Evolutionary conservation across 305 asterid species (phyloP).

Genomic region (Stenogyne calaminthoides): DNA sequence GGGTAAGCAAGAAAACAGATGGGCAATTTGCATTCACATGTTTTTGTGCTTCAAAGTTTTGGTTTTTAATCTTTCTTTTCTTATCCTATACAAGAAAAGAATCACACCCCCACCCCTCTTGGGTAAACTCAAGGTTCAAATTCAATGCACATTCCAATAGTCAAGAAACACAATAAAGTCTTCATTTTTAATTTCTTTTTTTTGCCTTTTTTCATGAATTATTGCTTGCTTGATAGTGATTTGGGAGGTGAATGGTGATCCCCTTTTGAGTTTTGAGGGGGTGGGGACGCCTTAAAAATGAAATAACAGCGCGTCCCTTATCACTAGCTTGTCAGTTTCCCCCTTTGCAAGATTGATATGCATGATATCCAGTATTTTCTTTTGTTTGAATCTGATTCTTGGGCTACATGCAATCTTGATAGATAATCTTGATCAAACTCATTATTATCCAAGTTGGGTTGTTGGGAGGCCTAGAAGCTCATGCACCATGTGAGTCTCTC

Average conservation of each 20-base stretch:
- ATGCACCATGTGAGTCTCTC: no score
- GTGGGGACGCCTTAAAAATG: slow-evolving; percentile 16
- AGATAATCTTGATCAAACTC: background rate
- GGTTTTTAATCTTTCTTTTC: slow-evolving; percentile 34
- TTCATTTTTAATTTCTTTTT: slow-evolving; percentile 15
- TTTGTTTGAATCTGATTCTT: slow-evolving; percentile 26
- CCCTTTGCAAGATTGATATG: slow-evolving; percentile 9
- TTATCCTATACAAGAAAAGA: slow-evolving; percentile 38
- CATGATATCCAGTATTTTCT: slow-evolving; percentile 9
- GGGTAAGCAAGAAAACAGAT: slow-evolving; percentile 46
- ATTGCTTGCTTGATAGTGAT: slow-evolving; percentile 42
- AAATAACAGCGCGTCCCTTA: slow-evolving; percentile 16
- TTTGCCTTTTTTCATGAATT: slow-evolving; percentile 20
- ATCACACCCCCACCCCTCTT: no score
- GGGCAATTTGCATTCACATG: slow-evolving; percentile 63
- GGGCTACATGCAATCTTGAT: slow-evolving; percentile 5
- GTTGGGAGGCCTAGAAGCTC: slow-evolving; percentile 16
- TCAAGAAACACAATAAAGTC: background rate
- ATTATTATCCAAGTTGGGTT: slow-evolving; percentile 4
- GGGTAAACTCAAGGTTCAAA: background rate
- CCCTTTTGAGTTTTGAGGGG: slow-evolving; percentile 2
- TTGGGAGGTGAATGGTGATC: slow-evolving; percentile 29
- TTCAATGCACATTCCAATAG: slow-evolving; percentile 21
- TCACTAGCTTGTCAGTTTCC: no score
- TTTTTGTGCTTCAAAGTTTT: slow-evolving; percentile 39